phyloP scores from a whole-genome alignment of 2,329 filamentous ascomycete species.

The Penicillium sp. region DNA sequence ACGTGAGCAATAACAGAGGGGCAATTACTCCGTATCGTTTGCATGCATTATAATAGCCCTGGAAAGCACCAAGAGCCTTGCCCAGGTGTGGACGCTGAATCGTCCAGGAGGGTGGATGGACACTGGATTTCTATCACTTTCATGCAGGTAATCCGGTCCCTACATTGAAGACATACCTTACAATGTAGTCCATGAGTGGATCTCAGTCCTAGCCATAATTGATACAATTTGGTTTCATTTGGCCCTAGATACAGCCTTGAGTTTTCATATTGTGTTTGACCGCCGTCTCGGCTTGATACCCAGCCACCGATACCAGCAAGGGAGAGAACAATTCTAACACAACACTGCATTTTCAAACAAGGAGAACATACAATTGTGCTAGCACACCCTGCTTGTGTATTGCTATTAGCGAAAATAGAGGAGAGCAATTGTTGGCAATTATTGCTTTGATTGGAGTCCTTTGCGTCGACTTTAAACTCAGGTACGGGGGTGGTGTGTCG shows the following conservation, averaged over 20 bases:
- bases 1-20: too few relatives aligned
- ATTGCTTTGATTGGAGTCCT: not conserved
- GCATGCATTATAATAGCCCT: too few relatives aligned
- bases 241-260: conserved; percentile 12
- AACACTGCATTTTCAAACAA: not conserved
- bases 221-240: not conserved
- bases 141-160: too few relatives aligned
- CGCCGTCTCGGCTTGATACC: not conserved
- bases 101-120: too few relatives aligned
- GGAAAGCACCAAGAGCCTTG: too few relatives aligned
- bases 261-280: conserved; percentile 14
- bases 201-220: not conserved
- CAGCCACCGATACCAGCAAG: conserved; percentile 25
- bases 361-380: not conserved
- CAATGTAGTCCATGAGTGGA: not conserved
- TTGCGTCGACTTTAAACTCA: not conserved
- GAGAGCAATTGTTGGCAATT: conserved; percentile 14
- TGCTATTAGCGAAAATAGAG: conserved; percentile 5
- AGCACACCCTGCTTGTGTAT: conserved; percentile 3
- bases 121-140: too few relatives aligned
- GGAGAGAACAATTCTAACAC: conserved; percentile 9
- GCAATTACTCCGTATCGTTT: too few relatives aligned
- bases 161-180: too few relatives aligned
- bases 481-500: too few relatives aligned
- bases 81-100: too few relatives aligned